Base-by-base conservation (phyloP, 305 asterid species). In the Plantago rigida region DNA sequence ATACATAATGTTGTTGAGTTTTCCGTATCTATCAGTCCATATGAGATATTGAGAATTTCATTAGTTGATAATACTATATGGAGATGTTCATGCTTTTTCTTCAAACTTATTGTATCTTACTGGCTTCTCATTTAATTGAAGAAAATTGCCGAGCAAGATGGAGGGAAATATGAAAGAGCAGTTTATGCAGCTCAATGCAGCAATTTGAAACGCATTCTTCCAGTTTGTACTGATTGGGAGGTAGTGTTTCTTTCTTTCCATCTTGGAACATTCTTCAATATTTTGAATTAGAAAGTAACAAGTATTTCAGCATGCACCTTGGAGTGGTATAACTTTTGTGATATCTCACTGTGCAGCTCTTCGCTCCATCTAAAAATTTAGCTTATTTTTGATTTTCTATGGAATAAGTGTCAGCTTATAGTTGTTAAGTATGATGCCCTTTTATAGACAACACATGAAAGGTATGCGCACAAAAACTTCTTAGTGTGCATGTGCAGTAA, bases 171-270 rank as follows among this genome's bases (percentile, higher is more conserved):
- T 69, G 99, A 92, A 75, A 67, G 84, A 63, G 99, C 99, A 64
- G 84, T 89, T 47, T 89, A 89, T 78, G 97, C 97, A 62, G 79
- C 75, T 58, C 91, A 87, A 63, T 86, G 96, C 73, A 83, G 99
- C 86, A 92, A 92, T 81, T 68, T 87, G 72, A 87, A 76, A 81
- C 93, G 93, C 73, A 73, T 89, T 64, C 86, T 89, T 77, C 91
- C 97, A 39, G 85, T 90, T 73, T 92, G 99, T 80, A 77, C 86
- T 24, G 92, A 92, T 73, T 92, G 97, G 99, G 99, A 92, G 94
- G 99, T 89, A 79, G 26, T 57, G 64, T 69, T 53, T 48, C 17
- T 60, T 13, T 52, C 69, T 69, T 62, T 57, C 42, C 59, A 63
- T 51, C 51, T 41, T 69, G 66, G 50, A 60, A 52, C 50, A 57